These are phyloP conservation scores for Haplosporangium sp. DNA, from an alignment of 371 early-diverging fungal genomes.

Conservation along the genomic window DNA sequence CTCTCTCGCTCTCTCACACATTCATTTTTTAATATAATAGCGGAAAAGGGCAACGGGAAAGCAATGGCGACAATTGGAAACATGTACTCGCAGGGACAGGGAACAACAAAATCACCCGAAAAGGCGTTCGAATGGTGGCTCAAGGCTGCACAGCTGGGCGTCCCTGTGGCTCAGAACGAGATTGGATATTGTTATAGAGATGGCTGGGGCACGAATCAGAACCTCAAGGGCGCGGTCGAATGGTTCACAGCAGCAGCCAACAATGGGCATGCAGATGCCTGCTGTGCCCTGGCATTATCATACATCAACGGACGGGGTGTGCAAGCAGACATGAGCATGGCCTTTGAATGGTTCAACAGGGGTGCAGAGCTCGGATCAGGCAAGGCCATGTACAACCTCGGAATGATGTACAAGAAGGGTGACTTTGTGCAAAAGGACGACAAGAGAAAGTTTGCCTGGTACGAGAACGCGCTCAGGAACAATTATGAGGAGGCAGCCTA, in stretches of 20 bases:
- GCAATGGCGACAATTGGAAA: conserved; percentile 52
- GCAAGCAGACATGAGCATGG: conserved; percentile 65
- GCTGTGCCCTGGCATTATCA: conserved; percentile 40
- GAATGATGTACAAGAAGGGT: conserved; percentile 88
- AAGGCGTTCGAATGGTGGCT: conserved; percentile 55
- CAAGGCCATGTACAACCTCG: conserved; percentile 88
- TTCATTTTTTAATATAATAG: conserved; percentile 11
- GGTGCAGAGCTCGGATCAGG: conserved; percentile 84
- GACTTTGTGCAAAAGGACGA: conserved; percentile 70
- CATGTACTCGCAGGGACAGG: conserved; percentile 51
- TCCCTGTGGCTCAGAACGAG: conserved; percentile 50
- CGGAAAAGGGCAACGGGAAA: conserved; percentile 51
- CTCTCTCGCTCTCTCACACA: no score
- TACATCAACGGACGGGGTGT: conserved; percentile 86
- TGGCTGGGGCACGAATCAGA: conserved; percentile 51
- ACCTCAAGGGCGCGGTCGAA: conserved; percentile 45
- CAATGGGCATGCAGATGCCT: conserved; percentile 52
- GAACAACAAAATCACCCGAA: conserved; percentile 39
- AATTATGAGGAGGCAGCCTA: conserved; percentile 50
- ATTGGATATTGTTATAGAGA: conserved; percentile 53
- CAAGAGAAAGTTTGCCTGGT: conserved; percentile 57
- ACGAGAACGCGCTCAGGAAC: conserved; percentile 66
- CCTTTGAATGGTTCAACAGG: conserved; percentile 81
- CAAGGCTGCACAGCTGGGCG: conserved; percentile 49
- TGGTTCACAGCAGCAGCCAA: conserved; percentile 52